Conservation (phyloP, 1,284 basidiomycete genomes). For the Trichosporon ovoides region DNA sequence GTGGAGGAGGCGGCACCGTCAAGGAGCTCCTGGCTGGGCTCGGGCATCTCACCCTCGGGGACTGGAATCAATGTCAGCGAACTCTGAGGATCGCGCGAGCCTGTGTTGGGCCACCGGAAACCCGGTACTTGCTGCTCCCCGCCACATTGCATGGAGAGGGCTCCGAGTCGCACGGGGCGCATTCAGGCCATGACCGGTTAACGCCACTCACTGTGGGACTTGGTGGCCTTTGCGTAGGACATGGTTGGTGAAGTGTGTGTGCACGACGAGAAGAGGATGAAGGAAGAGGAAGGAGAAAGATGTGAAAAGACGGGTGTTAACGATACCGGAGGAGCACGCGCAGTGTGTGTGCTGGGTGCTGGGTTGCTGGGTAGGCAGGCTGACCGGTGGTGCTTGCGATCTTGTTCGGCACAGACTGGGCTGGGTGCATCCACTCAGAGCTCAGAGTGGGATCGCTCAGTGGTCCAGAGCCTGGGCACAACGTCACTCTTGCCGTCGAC, state of each 20-base stretch:
- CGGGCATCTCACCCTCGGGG: constrained; percentile 42
- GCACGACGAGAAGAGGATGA: neutral
- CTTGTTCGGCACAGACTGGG: no score
- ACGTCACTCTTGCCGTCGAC: no score
- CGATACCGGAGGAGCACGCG: neutral
- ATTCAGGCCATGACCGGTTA: neutral
- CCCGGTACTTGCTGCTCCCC: neutral
- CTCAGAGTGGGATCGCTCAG: no score
- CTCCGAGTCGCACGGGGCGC: neutral
- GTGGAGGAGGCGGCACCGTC: constrained; percentile 27
- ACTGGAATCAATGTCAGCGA: constrained; percentile 6
- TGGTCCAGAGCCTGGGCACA: no score
- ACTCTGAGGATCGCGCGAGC: no score
- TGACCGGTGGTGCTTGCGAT: neutral
- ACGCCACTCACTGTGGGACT: constrained; percentile 16
- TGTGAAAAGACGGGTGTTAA: neutral
- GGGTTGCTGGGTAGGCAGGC: neutral
- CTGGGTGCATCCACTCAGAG: no score
- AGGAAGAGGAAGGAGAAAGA: constrained; percentile 6
- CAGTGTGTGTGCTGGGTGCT: neutral
- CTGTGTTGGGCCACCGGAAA: no score
- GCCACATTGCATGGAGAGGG: constrained; percentile 5
- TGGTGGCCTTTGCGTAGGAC: constrained; percentile 19
- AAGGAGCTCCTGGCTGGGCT: constrained; percentile 43
- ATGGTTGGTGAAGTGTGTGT: constrained; percentile 12